These are phyloP conservation scores for Leishmania gerbilli DNA, from an alignment of 208 protist genomes.

Conservation along the genomic window DNA sequence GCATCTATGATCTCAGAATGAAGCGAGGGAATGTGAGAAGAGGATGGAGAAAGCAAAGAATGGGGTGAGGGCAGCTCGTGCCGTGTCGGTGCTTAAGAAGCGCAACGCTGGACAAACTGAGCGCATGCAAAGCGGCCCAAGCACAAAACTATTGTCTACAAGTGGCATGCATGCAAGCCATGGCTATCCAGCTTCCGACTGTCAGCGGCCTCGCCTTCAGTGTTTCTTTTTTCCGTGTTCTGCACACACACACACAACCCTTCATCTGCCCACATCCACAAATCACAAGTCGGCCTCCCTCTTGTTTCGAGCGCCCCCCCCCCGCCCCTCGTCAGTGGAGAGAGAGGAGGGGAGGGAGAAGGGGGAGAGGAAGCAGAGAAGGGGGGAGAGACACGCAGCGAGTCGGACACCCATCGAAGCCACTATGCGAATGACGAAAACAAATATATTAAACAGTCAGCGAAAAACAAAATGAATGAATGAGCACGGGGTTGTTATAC, in stretches of 20 bases:
- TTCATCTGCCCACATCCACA: background rate
- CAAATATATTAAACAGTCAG: background rate
- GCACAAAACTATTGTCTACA: background rate
- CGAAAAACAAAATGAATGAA: background rate
- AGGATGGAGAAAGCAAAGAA: background rate
- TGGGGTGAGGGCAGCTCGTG: background rate
- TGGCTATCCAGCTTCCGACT: background rate
- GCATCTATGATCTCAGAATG: background rate
- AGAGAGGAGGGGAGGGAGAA: background rate
- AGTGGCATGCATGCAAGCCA: background rate
- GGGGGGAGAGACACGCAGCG: background rate
- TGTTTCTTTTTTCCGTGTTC: no score
- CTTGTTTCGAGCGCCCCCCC: background rate
- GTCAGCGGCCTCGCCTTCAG: background rate
- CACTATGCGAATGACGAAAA: background rate
- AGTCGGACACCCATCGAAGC: background rate
- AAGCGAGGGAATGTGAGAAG: background rate
- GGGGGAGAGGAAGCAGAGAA: background rate
- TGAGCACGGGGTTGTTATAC: background rate
- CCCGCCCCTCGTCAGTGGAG: background rate
- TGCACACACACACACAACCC: background rate
- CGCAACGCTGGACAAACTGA: background rate
- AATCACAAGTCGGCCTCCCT: background rate
- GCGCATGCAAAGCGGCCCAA: background rate
- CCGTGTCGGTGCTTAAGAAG: background rate